Conservation (phyloP, 1,139 yeast species). For the Debaryomyces coudertii region DNA sequence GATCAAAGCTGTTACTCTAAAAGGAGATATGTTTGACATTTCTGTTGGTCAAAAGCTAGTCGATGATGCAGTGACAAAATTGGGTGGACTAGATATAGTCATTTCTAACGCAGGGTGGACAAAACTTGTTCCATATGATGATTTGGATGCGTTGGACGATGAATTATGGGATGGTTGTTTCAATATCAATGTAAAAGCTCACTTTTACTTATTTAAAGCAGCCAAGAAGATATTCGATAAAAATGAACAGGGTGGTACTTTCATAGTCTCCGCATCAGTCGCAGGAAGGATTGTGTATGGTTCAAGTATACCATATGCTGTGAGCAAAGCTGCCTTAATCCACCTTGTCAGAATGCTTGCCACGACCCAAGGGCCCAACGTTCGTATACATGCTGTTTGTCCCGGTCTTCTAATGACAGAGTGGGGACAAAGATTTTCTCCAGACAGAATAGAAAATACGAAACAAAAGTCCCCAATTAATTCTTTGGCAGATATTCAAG, state of each 20-base stretch:
- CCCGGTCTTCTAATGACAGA: slow-evolving; percentile 45
- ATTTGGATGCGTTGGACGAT: slow-evolving; percentile 32
- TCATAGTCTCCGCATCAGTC: slow-evolving; percentile 38
- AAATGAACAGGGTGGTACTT: slow-evolving; percentile 37
- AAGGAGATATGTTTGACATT: slow-evolving; percentile 45
- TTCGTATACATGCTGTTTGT: slow-evolving; percentile 40
- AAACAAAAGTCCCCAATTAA: slow-evolving; percentile 29
- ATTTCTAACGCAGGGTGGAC: slow-evolving; percentile 49
- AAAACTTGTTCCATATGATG: slow-evolving; percentile 27
- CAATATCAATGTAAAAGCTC: slow-evolving; percentile 30
- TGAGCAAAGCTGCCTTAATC: slow-evolving; percentile 38
- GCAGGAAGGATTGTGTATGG: slow-evolving; percentile 40
- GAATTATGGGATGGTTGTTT: slow-evolving; percentile 36
- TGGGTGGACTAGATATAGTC: slow-evolving; percentile 44
- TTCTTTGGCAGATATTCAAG: slow-evolving; percentile 30
- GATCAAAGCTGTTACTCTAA: slow-evolving; percentile 30
- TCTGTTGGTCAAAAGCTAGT: slow-evolving; percentile 38
- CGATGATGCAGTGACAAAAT: slow-evolving; percentile 32
- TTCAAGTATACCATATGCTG: slow-evolving; percentile 41
- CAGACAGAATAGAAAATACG: slow-evolving; percentile 25
- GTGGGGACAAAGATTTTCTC: slow-evolving; percentile 39
- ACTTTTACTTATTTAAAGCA: slow-evolving; percentile 36
- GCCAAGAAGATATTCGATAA: slow-evolving; percentile 33
- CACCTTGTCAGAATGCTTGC: slow-evolving; percentile 39
- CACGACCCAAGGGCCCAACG: slow-evolving; percentile 37